Percentiles rank a stretch among this genome's conserved stretches.
Evolutionary conservation across 352 stramenopile genomes (phyloP).

Genomic region (Pythium angustatum): DNA sequence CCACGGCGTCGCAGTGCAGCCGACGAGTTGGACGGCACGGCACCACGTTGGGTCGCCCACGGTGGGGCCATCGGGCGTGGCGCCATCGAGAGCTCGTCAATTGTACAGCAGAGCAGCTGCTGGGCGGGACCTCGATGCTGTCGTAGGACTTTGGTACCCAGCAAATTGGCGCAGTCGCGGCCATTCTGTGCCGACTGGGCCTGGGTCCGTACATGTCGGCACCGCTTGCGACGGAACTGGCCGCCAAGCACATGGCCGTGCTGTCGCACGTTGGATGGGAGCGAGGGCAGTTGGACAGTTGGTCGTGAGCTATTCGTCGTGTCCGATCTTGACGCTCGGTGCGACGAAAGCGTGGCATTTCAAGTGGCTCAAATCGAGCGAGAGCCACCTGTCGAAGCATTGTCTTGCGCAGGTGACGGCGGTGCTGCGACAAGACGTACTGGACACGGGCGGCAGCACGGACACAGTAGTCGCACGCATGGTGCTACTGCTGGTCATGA

Average conservation of each 20-base stretch:
- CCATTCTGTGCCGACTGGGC: slow-evolving; percentile 29
- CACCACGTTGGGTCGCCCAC: no score
- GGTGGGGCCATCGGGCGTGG: no score
- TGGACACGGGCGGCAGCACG: slow-evolving; percentile 26
- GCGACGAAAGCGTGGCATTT: slow-evolving; percentile 28
- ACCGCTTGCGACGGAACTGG: slow-evolving; percentile 20
- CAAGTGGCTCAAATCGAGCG: slow-evolving; percentile 8
- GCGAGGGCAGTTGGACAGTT: slow-evolving; percentile 22
- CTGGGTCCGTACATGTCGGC: slow-evolving; percentile 24
- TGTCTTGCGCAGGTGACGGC: slow-evolving; percentile 28
- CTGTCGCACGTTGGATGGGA: slow-evolving; percentile 26
- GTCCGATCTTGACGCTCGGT: slow-evolving; percentile 25
- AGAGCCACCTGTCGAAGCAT: slow-evolving; percentile 4
- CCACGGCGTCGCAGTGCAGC: no score
- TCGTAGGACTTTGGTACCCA: not conserved
- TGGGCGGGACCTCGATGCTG: not conserved
- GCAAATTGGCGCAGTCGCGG: slow-evolving; percentile 4
- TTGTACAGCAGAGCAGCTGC: not conserved
- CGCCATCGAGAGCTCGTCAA: no score
- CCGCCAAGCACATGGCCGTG: slow-evolving; percentile 33
- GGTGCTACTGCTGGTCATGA: slow-evolving; percentile 26
- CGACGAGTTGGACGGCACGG: no score
- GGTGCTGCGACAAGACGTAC: slow-evolving; percentile 25
- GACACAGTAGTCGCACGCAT: slow-evolving; percentile 28
- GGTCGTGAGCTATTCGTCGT: slow-evolving; percentile 25